These are phyloP conservation scores for Orbilia javanica DNA, from an alignment of 2,329 filamentous ascomycete genomes.

Conservation along the genomic window DNA sequence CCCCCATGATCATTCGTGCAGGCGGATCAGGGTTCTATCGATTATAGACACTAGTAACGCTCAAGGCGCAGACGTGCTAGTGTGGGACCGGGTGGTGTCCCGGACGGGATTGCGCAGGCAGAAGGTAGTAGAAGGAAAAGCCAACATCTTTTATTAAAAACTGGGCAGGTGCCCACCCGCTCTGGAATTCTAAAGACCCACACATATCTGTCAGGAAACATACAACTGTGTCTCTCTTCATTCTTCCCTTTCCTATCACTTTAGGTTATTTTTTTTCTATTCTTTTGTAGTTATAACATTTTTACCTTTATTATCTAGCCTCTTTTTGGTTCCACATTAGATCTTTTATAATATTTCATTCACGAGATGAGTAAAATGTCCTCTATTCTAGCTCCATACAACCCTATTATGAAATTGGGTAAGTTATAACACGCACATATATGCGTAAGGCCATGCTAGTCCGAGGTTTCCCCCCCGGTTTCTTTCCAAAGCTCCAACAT, in stretches of 20 bases:
- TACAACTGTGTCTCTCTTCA: constrained; percentile 23
- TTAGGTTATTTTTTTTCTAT: constrained; percentile 2
- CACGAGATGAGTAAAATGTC: constrained; percentile 60
- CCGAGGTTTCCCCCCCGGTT: not conserved
- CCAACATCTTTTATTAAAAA: constrained; percentile 49
- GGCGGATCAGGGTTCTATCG: constrained; percentile 17
- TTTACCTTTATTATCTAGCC: not conserved
- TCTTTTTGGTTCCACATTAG: not conserved
- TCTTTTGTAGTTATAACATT: constrained; percentile 11
- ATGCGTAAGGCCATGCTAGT: not conserved
- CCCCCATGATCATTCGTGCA: constrained; percentile 10
- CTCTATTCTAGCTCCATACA: constrained; percentile 64
- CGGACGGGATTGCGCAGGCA: constrained; percentile 31
- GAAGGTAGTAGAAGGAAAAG: constrained; percentile 22
- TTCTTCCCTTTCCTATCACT: not conserved
- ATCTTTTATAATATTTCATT: constrained; percentile 18
- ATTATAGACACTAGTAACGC: constrained; percentile 10
- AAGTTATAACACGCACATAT: constrained; percentile 30
- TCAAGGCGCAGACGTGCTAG: constrained; percentile 12
- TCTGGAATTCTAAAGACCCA: constrained; percentile 13
- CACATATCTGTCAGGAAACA: constrained; percentile 3
- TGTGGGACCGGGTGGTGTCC: constrained; percentile 6
- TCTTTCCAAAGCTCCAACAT: not conserved
- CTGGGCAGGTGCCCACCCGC: constrained; percentile 38
- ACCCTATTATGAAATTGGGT: constrained; percentile 65